Conservation (phyloP, 179 eudicot species). For the Spergularia azorica region DNA sequence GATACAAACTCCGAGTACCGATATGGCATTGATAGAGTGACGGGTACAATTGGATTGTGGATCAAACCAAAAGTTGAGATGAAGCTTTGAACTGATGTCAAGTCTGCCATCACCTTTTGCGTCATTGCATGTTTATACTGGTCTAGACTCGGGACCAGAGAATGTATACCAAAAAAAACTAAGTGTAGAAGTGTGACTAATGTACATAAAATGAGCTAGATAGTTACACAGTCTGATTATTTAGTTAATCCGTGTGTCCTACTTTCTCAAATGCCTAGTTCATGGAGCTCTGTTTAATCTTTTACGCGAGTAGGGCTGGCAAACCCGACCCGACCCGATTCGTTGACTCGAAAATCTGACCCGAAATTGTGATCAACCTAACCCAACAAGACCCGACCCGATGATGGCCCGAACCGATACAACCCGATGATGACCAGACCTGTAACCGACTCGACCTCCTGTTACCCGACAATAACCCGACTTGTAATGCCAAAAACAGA, state of each 20-base stretch:
- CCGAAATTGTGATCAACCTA: no score
- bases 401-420: no score
- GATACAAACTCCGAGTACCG: conserved; percentile 39
- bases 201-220: conserved; percentile 25
- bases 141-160: neutral
- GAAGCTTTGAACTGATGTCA: neutral
- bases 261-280: neutral
- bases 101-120: neutral
- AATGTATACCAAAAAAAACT: neutral
- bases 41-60: neutral
- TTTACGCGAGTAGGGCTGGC: no score
- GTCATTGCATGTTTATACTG: conserved; percentile 8
- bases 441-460: no score
- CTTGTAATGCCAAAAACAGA: no score
- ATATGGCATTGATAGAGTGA: conserved; percentile 47
- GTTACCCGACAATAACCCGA: no score
- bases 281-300: no score
- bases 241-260: neutral
- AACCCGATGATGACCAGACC: no score
- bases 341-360: no score
- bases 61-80: conserved; percentile 11
- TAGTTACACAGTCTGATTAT: neutral
- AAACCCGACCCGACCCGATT: no score
- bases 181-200: conserved; percentile 17
- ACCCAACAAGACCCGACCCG: no score